These are phyloP conservation scores for Sutorius eximius DNA, from an alignment of 1,284 basidiomycete genomes.

Conservation along the genomic window DNA sequence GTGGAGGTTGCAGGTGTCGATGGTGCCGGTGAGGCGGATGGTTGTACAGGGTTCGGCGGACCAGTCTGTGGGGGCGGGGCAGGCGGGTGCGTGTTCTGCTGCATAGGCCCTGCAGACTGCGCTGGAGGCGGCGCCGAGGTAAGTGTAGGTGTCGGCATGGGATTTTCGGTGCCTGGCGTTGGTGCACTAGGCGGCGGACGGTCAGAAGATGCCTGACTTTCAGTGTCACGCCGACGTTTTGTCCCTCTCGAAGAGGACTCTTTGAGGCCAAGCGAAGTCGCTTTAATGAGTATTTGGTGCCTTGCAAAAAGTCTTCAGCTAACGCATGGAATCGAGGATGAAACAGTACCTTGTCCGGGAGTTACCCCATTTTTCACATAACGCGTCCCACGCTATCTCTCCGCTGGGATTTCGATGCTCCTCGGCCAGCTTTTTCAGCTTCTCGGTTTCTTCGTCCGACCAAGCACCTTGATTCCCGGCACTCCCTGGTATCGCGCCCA, in stretches of 20 bases:
- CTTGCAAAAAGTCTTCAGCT: constrained; percentile 37
- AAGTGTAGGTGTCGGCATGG: constrained; percentile 19
- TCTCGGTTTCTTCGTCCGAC: constrained; percentile 73
- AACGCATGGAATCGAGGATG: not conserved
- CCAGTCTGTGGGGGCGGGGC: constrained; percentile 21
- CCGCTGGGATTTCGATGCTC: constrained; percentile 54
- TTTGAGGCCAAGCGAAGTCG: constrained; percentile 70
- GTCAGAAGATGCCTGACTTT: constrained; percentile 35
- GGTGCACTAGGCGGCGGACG: constrained; percentile 29
- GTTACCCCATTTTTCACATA: constrained; percentile 69
- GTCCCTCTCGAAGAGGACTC: constrained; percentile 64
- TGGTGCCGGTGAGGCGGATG: constrained; percentile 32
- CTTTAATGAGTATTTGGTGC: constrained; percentile 77
- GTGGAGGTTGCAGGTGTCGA: constrained; percentile 35
- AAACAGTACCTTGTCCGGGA: constrained; percentile 59
- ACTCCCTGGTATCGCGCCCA: constrained; percentile 32
- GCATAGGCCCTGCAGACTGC: constrained; percentile 22
- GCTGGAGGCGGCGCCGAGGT: constrained; percentile 20
- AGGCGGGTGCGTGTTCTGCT: constrained; percentile 28
- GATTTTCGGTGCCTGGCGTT: constrained; percentile 26
- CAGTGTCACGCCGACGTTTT: constrained; percentile 59
- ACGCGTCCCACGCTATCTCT: constrained; percentile 74
- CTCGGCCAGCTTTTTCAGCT: constrained; percentile 63
- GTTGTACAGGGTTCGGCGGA: constrained; percentile 22
- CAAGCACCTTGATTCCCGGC: constrained; percentile 67